A percentile compares a stretch with the other conserved stretches of the same genome.
These are phyloP conservation scores for Ogataea ganodermae DNA, from an alignment of 805 yeast species.

Conservation along the genomic window DNA sequence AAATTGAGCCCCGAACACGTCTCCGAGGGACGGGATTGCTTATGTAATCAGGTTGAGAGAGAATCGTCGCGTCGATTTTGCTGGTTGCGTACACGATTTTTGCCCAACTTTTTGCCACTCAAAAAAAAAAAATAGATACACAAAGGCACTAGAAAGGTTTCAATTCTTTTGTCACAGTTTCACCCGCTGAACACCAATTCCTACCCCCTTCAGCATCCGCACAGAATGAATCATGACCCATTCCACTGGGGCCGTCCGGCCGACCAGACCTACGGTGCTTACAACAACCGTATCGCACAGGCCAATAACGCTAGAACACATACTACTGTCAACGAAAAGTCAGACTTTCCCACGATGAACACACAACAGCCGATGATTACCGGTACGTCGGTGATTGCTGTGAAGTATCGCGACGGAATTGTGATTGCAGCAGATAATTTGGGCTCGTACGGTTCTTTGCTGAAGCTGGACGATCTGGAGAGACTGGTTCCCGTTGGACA, in stretches of 20 bases:
- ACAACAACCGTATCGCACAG: constrained; percentile 72
- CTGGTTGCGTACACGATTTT: background rate
- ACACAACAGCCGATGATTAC: constrained; percentile 96
- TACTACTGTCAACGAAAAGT: constrained; percentile 15
- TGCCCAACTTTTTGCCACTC: constrained; percentile 11
- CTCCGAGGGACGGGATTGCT: constrained; percentile 3
- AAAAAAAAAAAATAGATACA: background rate
- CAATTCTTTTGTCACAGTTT: too few species aligned
- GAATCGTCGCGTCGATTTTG: constrained; percentile 3
- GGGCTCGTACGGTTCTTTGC: constrained; percentile 90
- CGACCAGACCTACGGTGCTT: constrained; percentile 76
- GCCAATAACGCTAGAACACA: constrained; percentile 42
- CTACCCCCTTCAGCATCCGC: background rate
- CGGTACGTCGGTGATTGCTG: constrained; percentile 92
- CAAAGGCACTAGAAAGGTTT: too few species aligned
- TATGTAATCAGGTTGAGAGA: background rate
- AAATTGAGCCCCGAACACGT: constrained; percentile 7
- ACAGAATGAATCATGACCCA: constrained; percentile 90
- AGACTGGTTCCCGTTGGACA: constrained; percentile 83
- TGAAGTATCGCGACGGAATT: constrained; percentile 88
- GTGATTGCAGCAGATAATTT: constrained; percentile 93
- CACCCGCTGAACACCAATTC: background rate
- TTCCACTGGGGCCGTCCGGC: constrained; percentile 94
- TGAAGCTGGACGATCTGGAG: constrained; percentile 82
- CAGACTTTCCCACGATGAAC: constrained; percentile 69